Evolutionary conservation across 805 yeast genomes (phyloP), one percentile per base, ranked within the genome.

Genomic region (Saturnispora gosingensis): DNA sequence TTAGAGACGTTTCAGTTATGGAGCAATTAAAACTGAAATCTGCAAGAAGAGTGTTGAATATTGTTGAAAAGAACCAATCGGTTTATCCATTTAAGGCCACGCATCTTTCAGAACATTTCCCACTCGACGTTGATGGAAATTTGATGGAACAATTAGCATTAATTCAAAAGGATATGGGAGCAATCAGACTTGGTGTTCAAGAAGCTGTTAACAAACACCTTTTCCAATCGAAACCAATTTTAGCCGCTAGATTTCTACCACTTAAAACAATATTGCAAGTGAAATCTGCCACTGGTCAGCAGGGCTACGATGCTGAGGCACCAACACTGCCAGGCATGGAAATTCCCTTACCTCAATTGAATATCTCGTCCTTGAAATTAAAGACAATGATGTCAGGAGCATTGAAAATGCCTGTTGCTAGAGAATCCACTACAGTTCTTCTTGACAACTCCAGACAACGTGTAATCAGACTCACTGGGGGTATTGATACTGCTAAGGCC

Each of bases 51-150:
- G 73, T 89, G 51, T 73, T 90, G 58, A 73, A 80, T 34, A 77
- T 77, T 54, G 78, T 88, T 58, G 96, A 89, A 68, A 80, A 77
- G 58, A 72, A 77, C 46, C 74, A 79, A 59, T 86, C 96, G 27
- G 98, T 93, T 34, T 91, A 80, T 68, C 98, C 99, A 52, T 88
- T 91, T 75, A 91, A 88, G 69, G 75, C 90, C 58, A 75, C 88
- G 38, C 84, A 87, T 68, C 70, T 87, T 45, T 76, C 88, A 15
- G 72, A 74, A 24, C 60, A 67, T 40, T 83, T 83, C 76, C 90
- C 90, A 51, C 67, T 83, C 24, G 69, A 76, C 45, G 62, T 71
- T 40, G 61, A 67, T 36, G 43, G 28, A 9, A 39, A 50, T 32
- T 58, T 69, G 27, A 59, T 55, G 15, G 69, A 70, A 18, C 80